Conservation (phyloP, 192 early-diverging fungal species). For the Pilaira anomala region DNA sequence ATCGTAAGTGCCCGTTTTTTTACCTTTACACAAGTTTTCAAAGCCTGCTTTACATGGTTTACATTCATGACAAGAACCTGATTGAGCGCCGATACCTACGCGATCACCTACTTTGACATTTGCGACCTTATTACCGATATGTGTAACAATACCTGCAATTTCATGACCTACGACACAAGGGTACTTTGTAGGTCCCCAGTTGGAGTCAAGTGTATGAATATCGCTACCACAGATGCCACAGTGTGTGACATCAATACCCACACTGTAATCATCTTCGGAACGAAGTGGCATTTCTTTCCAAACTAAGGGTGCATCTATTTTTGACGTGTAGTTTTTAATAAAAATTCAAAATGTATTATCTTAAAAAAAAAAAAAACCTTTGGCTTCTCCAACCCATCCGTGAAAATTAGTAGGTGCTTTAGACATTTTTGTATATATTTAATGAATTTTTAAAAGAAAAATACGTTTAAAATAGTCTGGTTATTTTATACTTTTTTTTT, state of each 20-base stretch:
- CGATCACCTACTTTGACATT: slow-evolving; percentile 47
- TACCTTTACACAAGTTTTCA: slow-evolving; percentile 40
- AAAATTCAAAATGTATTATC: neutral
- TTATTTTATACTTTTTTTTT: too few species aligned
- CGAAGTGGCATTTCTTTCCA: slow-evolving; percentile 30
- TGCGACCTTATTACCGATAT: slow-evolving; percentile 36
- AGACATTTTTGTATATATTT: slow-evolving; percentile 10
- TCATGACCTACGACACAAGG: slow-evolving; percentile 53
- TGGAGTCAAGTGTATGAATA: slow-evolving; percentile 62
- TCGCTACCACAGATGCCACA: slow-evolving; percentile 80
- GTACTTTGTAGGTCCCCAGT: slow-evolving; percentile 31
- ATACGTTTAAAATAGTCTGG: too few species aligned
- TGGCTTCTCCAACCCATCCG: slow-evolving; percentile 27
- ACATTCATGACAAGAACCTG: slow-evolving; percentile 50
- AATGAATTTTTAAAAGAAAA: neutral
- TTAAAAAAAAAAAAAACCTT: slow-evolving; percentile 12
- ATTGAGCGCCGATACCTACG: slow-evolving; percentile 61
- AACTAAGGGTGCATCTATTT: slow-evolving; percentile 24
- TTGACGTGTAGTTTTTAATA: too few species aligned
- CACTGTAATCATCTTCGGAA: slow-evolving; percentile 35
- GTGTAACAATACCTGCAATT: slow-evolving; percentile 43
- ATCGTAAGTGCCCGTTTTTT: slow-evolving; percentile 50
- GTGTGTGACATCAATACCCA: slow-evolving; percentile 51
- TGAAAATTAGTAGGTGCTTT: slow-evolving; percentile 16
- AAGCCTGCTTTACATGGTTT: slow-evolving; percentile 36